phyloP scores from a whole-genome alignment of 257 asterid species.

The Ophiorrhiza pumila region DNA sequence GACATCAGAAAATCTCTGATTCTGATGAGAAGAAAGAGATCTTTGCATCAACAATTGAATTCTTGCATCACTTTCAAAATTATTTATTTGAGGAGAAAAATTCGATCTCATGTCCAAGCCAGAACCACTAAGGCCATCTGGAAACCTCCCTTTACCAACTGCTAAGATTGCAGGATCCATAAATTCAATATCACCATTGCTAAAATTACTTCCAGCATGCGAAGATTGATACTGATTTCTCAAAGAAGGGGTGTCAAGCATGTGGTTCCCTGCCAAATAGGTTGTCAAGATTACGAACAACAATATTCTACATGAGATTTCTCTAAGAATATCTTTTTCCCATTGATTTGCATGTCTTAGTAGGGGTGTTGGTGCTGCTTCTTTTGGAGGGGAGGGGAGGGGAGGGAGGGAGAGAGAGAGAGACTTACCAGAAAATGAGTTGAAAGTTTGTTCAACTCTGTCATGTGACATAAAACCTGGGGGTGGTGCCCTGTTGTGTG shows the following conservation, averaged over 20 bases:
- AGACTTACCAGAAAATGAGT: constrained; percentile 51
- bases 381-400: background rate
- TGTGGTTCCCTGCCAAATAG: constrained; percentile 56
- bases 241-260: constrained; percentile 45
- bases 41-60: constrained; percentile 62
- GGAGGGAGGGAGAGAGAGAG: background rate
- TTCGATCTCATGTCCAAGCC: constrained; percentile 55
- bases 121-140: constrained; percentile 48
- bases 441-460: constrained; percentile 53
- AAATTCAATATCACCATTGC: constrained; percentile 73
- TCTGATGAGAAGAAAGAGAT: constrained; percentile 64
- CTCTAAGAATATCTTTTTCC: background rate
- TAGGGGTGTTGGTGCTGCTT: background rate
- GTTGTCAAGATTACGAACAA: constrained; percentile 4
- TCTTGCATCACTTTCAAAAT: constrained; percentile 62
- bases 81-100: constrained; percentile 55
- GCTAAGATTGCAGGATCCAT: constrained; percentile 98
- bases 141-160: constrained; percentile 83
- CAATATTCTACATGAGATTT: background rate
- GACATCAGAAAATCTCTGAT: constrained; percentile 51
- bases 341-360: background rate
- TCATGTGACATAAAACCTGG: constrained; percentile 83
- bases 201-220: constrained; percentile 38
- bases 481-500: constrained; percentile 75
- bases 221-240: constrained; percentile 65